A percentile compares a stretch with the other conserved stretches of the same genome.
These are phyloP conservation scores for Ceratobasidium sp. DNA, from an alignment of 1,284 basidiomycete genomes.

Conservation along the genomic window DNA sequence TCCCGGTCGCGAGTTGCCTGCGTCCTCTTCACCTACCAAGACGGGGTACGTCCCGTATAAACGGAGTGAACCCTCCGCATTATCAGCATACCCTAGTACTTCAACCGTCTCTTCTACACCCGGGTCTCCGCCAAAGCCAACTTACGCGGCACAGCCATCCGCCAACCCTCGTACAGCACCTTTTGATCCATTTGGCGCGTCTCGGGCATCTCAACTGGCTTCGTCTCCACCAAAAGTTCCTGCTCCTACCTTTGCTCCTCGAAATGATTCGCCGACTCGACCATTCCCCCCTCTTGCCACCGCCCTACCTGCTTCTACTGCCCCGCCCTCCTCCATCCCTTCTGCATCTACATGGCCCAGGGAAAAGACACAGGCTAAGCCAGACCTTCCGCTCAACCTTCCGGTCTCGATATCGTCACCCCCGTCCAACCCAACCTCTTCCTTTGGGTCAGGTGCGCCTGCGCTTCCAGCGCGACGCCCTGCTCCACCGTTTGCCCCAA, in stretches of 20 bases:
- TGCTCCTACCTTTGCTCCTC: conserved; percentile 16
- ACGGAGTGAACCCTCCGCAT: conserved; percentile 11
- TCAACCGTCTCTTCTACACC: conserved; percentile 12
- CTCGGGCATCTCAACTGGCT: conserved; percentile 6
- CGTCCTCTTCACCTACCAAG: conserved; percentile 24
- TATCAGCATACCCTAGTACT: conserved; percentile 17
- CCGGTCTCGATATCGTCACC: conserved; percentile 7
- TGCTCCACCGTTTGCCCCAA: conserved; percentile 36
- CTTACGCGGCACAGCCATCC: conserved; percentile 36
- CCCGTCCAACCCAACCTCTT: background rate
- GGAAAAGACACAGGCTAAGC: conserved; percentile 31
- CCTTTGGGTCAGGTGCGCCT: conserved; percentile 11
- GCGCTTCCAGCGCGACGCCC: conserved; percentile 31
- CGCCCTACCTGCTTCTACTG: background rate
- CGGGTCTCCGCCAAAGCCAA: conserved; percentile 36
- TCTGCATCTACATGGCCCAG: conserved; percentile 12
- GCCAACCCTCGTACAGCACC: conserved; percentile 41
- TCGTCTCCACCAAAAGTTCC: conserved; percentile 36
- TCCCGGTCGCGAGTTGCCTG: conserved; percentile 34
- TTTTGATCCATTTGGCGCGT: conserved; percentile 40
- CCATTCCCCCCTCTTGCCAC: conserved; percentile 13
- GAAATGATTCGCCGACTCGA: conserved; percentile 33
- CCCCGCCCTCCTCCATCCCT: conserved; percentile 18
- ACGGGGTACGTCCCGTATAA: conserved; percentile 39
- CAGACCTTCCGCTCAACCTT: conserved; percentile 5